Evolutionary conservation across 345 rosid genomes (phyloP).

Genomic region (Melaleuca quinquenervia): DNA sequence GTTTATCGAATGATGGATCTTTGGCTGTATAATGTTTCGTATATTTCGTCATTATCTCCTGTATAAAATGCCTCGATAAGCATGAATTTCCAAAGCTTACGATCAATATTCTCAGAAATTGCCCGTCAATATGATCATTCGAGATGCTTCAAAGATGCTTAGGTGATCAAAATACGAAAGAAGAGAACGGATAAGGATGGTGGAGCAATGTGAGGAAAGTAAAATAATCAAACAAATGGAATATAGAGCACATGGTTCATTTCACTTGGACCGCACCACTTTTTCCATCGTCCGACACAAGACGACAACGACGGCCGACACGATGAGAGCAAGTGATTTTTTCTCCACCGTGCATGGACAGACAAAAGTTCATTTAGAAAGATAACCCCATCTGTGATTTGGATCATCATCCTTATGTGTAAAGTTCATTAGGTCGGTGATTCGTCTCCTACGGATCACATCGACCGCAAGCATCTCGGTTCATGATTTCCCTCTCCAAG

Average conservation of each 20-base stretch:
- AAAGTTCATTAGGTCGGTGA: no score
- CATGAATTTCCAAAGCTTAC: not conserved
- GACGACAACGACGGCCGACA: not conserved
- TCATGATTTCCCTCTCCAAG: no score
- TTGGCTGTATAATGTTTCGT: not conserved
- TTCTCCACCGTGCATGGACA: not conserved
- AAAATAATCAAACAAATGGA: no score
- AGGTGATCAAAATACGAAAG: no score
- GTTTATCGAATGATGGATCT: not conserved
- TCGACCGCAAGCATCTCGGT: no score
- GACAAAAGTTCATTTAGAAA: no score
- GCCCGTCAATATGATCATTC: no score
- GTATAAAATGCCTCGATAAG: not conserved
- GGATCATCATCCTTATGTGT: not conserved
- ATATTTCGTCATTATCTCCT: not conserved
- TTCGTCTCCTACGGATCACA: no score
- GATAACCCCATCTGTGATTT: no score
- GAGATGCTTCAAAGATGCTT: no score
- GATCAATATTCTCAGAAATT: no score
- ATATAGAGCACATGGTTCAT: not conserved
- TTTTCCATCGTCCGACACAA: not conserved
- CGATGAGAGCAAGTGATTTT: not conserved
- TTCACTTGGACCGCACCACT: not conserved
- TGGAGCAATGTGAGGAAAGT: not conserved
- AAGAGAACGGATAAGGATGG: not conserved